Evolutionary conservation across 495 filamentous ascomycete genomes (phyloP), one percentile per base, ranked within the genome.

Genomic region (Aspergillus sclerotioniger): DNA sequence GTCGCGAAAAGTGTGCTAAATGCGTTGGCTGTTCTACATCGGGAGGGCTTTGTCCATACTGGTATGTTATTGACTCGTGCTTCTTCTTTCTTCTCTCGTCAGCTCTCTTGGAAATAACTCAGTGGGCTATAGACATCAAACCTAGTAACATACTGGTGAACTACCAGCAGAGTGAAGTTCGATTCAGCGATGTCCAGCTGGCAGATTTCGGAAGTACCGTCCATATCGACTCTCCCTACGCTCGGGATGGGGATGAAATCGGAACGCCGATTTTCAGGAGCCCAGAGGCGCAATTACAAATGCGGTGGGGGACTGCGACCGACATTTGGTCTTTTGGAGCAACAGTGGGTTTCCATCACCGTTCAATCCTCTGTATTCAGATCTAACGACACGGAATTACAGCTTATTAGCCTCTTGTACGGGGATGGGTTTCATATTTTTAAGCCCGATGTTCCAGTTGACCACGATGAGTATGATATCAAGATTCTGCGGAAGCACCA

Each of bases 241-340:
- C 73, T 1, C 68, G 69, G 44, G 66, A 78, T 16, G 70, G 67
- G 0, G 62, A 72, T 54, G 49, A 71, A 15, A 71, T 79, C 31
- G 73, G 71, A 28, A 63, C 67, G 15, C 59, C 61, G 31, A 71
- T 76, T 51, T 76, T 62, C 17, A 62, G 71, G 46, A 74, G 71
- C 57, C 73, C 74, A 43, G 74, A 79, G 62, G 71, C 68, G 12
- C 64, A 61, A 8, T 54, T 76, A 5, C 62, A 66, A 43, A 64
- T 75, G n/a, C 51, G 37, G 20, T 77, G 64, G 74, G 63, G 58
- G 20, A 71, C 74, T 52, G 31, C 63, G 28, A 76, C 75, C 6
- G 77, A 79, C 54, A 76, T 79, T 54, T 81, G 74, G 76, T 77
- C 74, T 35, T 71, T 77, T 60, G 71, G 75, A 29, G 65, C 63